Conservation (phyloP, 129 eudicot genomes). For the Artemisia argyi region DNA sequence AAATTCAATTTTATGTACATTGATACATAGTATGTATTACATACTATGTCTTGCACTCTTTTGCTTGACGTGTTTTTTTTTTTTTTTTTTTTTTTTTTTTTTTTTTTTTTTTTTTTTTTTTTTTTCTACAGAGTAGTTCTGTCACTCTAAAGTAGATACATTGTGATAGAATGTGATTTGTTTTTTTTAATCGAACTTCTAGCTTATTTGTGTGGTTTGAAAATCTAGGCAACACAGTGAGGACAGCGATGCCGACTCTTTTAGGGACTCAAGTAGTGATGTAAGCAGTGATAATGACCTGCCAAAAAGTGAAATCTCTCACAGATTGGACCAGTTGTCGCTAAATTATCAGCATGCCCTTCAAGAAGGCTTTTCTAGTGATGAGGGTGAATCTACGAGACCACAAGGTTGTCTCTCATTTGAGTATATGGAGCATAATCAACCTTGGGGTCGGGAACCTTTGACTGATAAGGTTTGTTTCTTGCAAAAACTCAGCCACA, state of each 20-base stretch:
- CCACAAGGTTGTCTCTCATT: conserved; percentile 60
- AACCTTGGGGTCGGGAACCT: conserved; percentile 84
- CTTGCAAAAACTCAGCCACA: background rate
- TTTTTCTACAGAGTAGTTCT: too few relatives aligned
- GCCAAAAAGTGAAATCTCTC: conserved; percentile 37
- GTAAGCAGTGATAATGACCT: conserved; percentile 82
- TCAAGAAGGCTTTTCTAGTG: conserved; percentile 86
- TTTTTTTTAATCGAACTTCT: background rate
- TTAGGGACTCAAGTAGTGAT: conserved; percentile 90
- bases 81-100: background rate
- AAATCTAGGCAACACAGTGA: conserved; percentile 62
- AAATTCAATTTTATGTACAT: too few relatives aligned
- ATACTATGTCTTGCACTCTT: background rate
- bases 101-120: background rate
- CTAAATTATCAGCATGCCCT: conserved; percentile 49
- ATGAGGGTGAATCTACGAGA: conserved; percentile 76
- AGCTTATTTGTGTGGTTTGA: conserved; percentile 14
- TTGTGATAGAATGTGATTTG: conserved; percentile 11
- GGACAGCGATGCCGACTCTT: conserved; percentile 85
- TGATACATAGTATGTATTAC: background rate
- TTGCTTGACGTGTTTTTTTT: background rate
- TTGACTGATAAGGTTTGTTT: conserved; percentile 72
- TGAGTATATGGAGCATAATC: conserved; percentile 68
- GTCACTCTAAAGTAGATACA: background rate
- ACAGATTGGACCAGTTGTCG: conserved; percentile 46